phyloP scores from a whole-genome alignment of 371 early-diverging fungal species.

The Circinella umbellata region DNA sequence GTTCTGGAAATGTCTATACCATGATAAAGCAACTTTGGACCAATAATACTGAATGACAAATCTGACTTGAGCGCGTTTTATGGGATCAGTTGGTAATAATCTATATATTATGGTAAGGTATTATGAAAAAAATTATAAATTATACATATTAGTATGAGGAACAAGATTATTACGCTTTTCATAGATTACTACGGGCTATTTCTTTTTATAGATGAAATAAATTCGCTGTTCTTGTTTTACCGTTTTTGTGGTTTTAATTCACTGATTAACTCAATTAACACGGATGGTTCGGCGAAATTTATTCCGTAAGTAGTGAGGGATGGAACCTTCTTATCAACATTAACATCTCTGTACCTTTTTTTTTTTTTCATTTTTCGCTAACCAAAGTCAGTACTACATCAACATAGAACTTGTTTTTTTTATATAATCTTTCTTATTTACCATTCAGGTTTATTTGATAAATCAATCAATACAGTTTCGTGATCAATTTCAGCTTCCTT shows the following conservation, averaged over 20 bases:
- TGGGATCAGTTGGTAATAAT: constrained; percentile 46
- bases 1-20: not conserved
- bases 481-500: constrained; percentile 53
- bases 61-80: constrained; percentile 50
- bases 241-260: constrained; percentile 53
- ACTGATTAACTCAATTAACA: constrained; percentile 53
- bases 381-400: too few species aligned
- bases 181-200: not conserved
- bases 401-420: too few species aligned
- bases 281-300: constrained; percentile 54
- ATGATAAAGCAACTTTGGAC: constrained; percentile 29
- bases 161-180: too few species aligned
- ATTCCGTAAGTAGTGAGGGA: constrained; percentile 41
- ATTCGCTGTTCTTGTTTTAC: constrained; percentile 30
- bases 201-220: too few species aligned
- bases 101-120: constrained; percentile 16
- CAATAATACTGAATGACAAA: constrained; percentile 62
- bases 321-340: constrained; percentile 56
- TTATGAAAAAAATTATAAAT: too few species aligned
- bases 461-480: constrained; percentile 60
- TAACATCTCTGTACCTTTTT: constrained; percentile 51
- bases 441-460: constrained; percentile 68
- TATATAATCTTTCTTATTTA: constrained; percentile 11
- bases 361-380: not conserved
- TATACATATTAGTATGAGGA: too few species aligned